phyloP scores from a whole-genome alignment of 192 early-diverging fungal species.

The Backusella luteola region DNA sequence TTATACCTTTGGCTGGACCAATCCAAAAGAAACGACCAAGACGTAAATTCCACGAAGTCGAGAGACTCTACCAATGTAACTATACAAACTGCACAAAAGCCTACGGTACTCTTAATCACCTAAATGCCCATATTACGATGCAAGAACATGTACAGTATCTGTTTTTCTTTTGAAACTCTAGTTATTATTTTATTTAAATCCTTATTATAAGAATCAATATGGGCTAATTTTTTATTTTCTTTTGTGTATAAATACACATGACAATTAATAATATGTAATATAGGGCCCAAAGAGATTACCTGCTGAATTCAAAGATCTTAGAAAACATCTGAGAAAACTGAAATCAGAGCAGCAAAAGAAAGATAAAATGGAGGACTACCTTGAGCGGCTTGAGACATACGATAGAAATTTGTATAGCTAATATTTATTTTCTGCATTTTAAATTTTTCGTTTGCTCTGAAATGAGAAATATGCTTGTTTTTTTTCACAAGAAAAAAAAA shows the following conservation, averaged over 20 bases:
- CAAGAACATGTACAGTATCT: constrained; percentile 51
- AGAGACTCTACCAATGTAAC: constrained; percentile 58
- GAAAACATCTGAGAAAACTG: constrained; percentile 30
- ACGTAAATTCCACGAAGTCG: constrained; percentile 59
- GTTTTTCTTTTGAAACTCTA: neutral
- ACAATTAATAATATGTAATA: neutral
- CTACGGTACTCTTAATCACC: constrained; percentile 63
- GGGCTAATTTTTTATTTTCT: neutral
- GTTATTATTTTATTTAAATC: neutral
- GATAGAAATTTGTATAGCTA: neutral
- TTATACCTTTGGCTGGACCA: constrained; percentile 50
- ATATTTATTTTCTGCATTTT: neutral
- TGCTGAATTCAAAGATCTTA: constrained; percentile 53
- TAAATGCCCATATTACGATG: constrained; percentile 64
- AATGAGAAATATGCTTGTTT: neutral
- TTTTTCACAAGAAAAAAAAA: neutral
- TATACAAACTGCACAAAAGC: constrained; percentile 53
- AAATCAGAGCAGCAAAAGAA: constrained; percentile 5
- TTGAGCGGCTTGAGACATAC: neutral
- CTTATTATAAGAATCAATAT: neutral
- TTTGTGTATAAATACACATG: neutral
- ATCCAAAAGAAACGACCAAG: constrained; percentile 56
- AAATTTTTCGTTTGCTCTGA: neutral
- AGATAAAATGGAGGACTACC: constrained; percentile 1
- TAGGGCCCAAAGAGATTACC: constrained; percentile 30